Conservation (phyloP, 306 rosid species). For the Malus domestica region ASM211411v1 NC_041804.1:9264501-9265000, state of each 20-base stretch:
- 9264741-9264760: rapidly evolving
- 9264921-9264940: conserved; percentile 9
- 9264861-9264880: not conserved
- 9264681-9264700: too few relatives aligned
- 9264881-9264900: conserved; percentile 21
- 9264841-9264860: not conserved
- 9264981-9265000: conserved; percentile 10
- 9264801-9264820: not conserved
- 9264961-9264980: conserved; percentile 4
- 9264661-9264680: not conserved
- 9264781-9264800: not conserved
- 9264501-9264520: conserved; percentile 4
- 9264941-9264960: not conserved
- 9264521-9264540: conserved; percentile 17
- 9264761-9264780: too few relatives aligned
- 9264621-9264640: conserved; percentile 38
- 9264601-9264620: conserved; percentile 40
- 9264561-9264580: conserved; percentile 2
- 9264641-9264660: conserved; percentile 34
- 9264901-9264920: conserved; percentile 31
- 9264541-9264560: not conserved
- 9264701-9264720: too few relatives aligned
- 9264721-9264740: rapidly evolving
- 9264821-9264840: too few relatives aligned
- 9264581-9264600: conserved; percentile 15